These are phyloP conservation scores for Fusarium nodosum DNA, from an alignment of 2,329 filamentous ascomycete genomes.

Conservation along the genomic window DNA sequence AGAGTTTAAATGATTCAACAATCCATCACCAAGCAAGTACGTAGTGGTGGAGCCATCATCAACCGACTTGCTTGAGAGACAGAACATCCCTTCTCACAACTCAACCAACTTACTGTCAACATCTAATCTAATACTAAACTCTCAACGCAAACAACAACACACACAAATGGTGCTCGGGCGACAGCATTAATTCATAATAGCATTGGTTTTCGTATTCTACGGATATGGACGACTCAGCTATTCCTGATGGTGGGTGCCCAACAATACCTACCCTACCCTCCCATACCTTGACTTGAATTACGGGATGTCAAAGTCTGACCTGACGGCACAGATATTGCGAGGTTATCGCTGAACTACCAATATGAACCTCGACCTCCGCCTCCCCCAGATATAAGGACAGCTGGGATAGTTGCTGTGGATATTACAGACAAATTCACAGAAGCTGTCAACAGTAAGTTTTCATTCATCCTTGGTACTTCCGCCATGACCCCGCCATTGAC, in stretches of 20 bases:
- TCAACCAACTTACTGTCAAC: constrained; percentile 21
- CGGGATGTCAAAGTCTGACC: constrained; percentile 48
- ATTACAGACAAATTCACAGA: constrained; percentile 69
- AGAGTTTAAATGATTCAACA: background rate
- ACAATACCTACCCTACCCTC: constrained; percentile 11
- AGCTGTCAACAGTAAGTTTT: constrained; percentile 65
- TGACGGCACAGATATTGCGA: constrained; percentile 56
- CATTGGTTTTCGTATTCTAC: constrained; percentile 17
- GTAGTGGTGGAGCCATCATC: constrained; percentile 36
- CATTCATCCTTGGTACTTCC: background rate
- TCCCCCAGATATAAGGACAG: constrained; percentile 58
- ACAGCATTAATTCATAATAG: constrained; percentile 33
- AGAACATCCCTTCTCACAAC: constrained; percentile 31
- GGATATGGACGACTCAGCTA: constrained; percentile 55
- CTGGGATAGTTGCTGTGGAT: constrained; percentile 68
- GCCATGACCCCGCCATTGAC: constrained; percentile 37
- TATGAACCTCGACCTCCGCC: constrained; percentile 51
- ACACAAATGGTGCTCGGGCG: constrained; percentile 3
- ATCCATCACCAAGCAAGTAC: constrained; percentile 19
- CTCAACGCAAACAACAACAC: background rate
- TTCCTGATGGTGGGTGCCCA: constrained; percentile 54
- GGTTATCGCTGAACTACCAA: constrained; percentile 57
- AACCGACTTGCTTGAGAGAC: constrained; percentile 16
- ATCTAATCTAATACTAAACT: constrained; percentile 29
- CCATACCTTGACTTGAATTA: constrained; percentile 4